These are phyloP conservation scores for Lentinula sp. DNA, from an alignment of 768 basidiomycete species.

Conservation along the genomic window DNA sequence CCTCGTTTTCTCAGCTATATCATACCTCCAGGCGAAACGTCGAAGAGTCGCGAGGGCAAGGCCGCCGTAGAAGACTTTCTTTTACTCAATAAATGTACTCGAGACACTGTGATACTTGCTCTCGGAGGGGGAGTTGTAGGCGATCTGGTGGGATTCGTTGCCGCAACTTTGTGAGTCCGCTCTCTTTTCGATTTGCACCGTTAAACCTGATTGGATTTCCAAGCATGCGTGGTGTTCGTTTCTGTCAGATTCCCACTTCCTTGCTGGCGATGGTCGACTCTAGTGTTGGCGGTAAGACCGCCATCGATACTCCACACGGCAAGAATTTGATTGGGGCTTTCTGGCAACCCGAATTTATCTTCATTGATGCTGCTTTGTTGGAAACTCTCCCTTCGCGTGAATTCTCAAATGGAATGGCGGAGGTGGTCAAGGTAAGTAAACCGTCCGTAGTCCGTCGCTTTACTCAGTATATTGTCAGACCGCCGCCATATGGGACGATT, in stretches of 20 bases:
- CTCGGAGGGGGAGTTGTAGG: slow-evolving; percentile 97
- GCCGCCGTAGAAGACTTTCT: slow-evolving; percentile 93
- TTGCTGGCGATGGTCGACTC: slow-evolving; percentile 99
- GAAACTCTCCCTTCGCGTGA: slow-evolving; percentile 89
- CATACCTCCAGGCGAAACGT: slow-evolving; percentile 87
- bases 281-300: slow-evolving; percentile 95
- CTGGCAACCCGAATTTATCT: slow-evolving; percentile 97
- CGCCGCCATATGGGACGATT: slow-evolving; percentile 97
- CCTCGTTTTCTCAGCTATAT: slow-evolving; percentile 73
- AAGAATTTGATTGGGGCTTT: slow-evolving; percentile 99
- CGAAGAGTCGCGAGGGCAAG: slow-evolving; percentile 88
- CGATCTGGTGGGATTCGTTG: slow-evolving; percentile 93
- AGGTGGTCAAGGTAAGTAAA: slow-evolving; percentile 80
- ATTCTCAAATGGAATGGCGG: slow-evolving; percentile 99
- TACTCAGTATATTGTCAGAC: slow-evolving; percentile 50
- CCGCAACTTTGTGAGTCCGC: slow-evolving; percentile 85
- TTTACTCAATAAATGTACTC: slow-evolving; percentile 79
- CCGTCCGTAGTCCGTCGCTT: not conserved
- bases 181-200: not conserved
- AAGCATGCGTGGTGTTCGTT: slow-evolving; percentile 95
- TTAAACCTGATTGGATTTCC: slow-evolving; percentile 1
- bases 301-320: slow-evolving; percentile 97
- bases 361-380: slow-evolving; percentile 95
- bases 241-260: slow-evolving; percentile 95
- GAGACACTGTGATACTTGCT: slow-evolving; percentile 90